Conservation (phyloP, 1,284 basidiomycete genomes). For the Lignosus rhinocerotis region DNA sequence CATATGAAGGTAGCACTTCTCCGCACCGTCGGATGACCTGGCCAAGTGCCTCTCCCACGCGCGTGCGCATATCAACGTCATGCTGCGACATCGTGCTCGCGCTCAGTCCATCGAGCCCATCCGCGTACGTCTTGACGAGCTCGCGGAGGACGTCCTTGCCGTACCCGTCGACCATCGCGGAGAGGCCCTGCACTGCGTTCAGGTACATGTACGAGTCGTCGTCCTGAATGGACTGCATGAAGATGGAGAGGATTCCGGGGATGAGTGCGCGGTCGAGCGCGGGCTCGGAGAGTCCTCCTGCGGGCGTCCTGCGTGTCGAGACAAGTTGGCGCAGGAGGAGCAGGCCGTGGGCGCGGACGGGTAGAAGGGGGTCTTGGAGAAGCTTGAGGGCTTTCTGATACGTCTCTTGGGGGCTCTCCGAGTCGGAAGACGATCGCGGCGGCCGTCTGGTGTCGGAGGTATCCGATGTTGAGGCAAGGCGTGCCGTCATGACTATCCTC, state of each 20-base stretch:
- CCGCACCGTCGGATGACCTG: slow-evolving; percentile 80
- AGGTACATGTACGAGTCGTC: slow-evolving; percentile 95
- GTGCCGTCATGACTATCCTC: slow-evolving; percentile 78
- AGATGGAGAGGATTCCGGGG: slow-evolving; percentile 86
- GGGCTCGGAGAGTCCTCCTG: slow-evolving; percentile 22
- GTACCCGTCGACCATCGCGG: slow-evolving; percentile 77
- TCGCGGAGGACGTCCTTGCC: slow-evolving; percentile 73
- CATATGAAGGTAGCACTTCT: slow-evolving; percentile 65
- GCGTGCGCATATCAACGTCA: slow-evolving; percentile 77
- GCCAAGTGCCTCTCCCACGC: slow-evolving; percentile 87
- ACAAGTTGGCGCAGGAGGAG: slow-evolving; percentile 81
- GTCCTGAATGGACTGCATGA: slow-evolving; percentile 84
- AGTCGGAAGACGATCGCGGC: slow-evolving; percentile 41
- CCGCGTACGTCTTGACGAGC: slow-evolving; percentile 65
- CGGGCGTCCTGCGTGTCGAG: slow-evolving; percentile 35
- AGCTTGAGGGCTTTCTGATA: slow-evolving; percentile 90
- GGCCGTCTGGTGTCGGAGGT: slow-evolving; percentile 29
- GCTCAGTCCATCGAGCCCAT: slow-evolving; percentile 51
- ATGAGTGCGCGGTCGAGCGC: slow-evolving; percentile 61
- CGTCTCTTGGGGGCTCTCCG: slow-evolving; percentile 45
- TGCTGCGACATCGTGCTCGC: slow-evolving; percentile 52
- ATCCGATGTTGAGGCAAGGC: slow-evolving; percentile 59
- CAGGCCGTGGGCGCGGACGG: slow-evolving; percentile 94
- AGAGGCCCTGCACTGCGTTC: slow-evolving; percentile 89
- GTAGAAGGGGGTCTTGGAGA: slow-evolving; percentile 89